Evolutionary conservation across 176 grass and related monocot genomes (phyloP).

Genomic region (Oryza punctata): DNA sequence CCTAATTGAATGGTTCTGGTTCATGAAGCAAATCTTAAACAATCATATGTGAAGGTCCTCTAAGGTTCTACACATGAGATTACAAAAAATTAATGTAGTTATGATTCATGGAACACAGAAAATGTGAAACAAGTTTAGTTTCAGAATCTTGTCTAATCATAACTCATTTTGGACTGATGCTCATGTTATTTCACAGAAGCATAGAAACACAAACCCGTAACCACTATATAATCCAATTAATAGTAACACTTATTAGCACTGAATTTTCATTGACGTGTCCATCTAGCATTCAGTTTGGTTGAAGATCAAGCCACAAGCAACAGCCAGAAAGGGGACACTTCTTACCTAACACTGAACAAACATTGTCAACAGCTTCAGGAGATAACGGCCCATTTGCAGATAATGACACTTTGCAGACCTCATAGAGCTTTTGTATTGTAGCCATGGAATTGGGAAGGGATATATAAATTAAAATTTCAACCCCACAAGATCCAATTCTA

Average conservation of each 20-base stretch:
- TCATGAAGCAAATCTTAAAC: no score
- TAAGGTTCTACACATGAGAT: no score
- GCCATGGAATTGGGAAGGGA: slow-evolving; percentile 42
- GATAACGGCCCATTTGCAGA: slow-evolving; percentile 55
- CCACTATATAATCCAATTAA: neutral
- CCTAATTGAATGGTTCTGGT: no score
- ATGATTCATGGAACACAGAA: neutral
- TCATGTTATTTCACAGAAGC: neutral
- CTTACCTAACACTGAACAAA: slow-evolving; percentile 54
- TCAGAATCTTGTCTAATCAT: neutral
- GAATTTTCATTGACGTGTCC: neutral
- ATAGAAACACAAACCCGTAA: neutral
- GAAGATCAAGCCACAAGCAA: neutral
- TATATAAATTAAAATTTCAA: slow-evolving; percentile 37
- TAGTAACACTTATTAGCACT: neutral
- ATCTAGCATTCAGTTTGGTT: neutral
- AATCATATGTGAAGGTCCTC: no score
- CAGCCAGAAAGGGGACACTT: neutral
- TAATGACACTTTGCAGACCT: slow-evolving; percentile 58
- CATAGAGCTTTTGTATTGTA: slow-evolving; percentile 70
- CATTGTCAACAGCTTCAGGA: slow-evolving; percentile 53
- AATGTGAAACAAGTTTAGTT: neutral
- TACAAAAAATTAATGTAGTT: no score
- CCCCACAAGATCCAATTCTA: neutral
- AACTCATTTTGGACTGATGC: neutral